These are phyloP conservation scores for Volvox carteri DNA, from an alignment of 163 green algal species.

Conservation along the genomic window DNA sequence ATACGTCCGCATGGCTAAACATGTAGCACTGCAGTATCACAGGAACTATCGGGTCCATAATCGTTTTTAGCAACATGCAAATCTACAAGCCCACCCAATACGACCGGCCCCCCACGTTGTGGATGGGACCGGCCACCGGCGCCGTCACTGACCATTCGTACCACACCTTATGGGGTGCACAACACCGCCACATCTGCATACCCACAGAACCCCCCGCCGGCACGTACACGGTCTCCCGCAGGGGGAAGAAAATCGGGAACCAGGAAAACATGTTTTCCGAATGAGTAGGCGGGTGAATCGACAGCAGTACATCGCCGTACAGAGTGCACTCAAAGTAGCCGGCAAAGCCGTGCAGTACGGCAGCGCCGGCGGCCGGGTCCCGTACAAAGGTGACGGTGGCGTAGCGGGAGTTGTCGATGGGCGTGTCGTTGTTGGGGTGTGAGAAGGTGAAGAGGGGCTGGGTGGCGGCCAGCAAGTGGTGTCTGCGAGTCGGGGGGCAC, in stretches of 20 bases:
- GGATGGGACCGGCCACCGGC: conserved; percentile 79
- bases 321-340: conserved; percentile 97
- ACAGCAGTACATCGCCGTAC: conserved; percentile 90
- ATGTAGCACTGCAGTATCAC: too few relatives aligned
- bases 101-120: conserved; percentile 92
- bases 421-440: conserved; percentile 82
- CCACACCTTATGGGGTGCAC: conserved; percentile 92
- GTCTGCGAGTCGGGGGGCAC: conserved; percentile 50
- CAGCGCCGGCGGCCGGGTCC: conserved; percentile 48
- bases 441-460: conserved; percentile 92
- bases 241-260: conserved; percentile 97
- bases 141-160: conserved; percentile 95
- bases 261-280: conserved; percentile 96
- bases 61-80: too few relatives aligned
- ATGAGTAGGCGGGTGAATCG: conserved; percentile 89
- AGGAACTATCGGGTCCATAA: too few relatives aligned
- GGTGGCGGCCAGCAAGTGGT: conserved; percentile 72
- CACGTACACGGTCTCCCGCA: conserved; percentile 83
- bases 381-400: conserved; percentile 69
- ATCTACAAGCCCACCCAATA: conserved; percentile 93
- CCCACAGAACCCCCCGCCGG: conserved; percentile 72
- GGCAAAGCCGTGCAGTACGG: conserved; percentile 90
- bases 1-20: too few relatives aligned
- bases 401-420: conserved; percentile 76
- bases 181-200: conserved; percentile 89